A percentile compares a stretch with the other conserved stretches of the same genome.
Evolutionary conservation across 768 basidiomycete species (phyloP).

Genomic region (Podaxis mareebaensis): DNA sequence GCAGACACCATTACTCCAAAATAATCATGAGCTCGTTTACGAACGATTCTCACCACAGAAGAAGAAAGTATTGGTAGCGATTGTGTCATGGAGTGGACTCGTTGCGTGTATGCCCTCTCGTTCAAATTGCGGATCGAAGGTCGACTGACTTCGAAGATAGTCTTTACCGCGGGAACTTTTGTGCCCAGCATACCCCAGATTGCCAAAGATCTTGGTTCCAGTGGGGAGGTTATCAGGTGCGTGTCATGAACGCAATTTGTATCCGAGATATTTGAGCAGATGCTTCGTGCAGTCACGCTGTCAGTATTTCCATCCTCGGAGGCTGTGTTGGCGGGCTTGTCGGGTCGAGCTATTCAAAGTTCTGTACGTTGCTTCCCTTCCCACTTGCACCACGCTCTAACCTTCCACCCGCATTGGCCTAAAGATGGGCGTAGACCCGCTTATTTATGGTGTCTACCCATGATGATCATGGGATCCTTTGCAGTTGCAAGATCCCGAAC

Average conservation of each 20-base stretch:
- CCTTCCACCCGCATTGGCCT: neutral
- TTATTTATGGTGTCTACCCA: constrained; percentile 60
- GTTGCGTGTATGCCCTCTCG: constrained; percentile 14
- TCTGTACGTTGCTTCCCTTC: constrained; percentile 30
- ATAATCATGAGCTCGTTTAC: constrained; percentile 17
- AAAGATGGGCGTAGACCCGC: constrained; percentile 66
- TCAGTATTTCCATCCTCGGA: constrained; percentile 36
- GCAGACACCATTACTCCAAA: neutral
- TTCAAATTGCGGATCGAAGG: neutral
- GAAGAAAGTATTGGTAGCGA: constrained; percentile 15
- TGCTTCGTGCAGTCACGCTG: constrained; percentile 27
- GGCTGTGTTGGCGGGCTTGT: constrained; percentile 32
- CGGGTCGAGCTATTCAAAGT: constrained; percentile 38
- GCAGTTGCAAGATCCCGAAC: constrained; percentile 52
- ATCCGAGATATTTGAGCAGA: neutral
- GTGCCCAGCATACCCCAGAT: constrained; percentile 76
- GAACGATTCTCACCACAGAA: constrained; percentile 16
- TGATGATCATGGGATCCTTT: constrained; percentile 58
- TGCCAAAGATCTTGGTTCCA: constrained; percentile 61
- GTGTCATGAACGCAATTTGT: constrained; percentile 2
- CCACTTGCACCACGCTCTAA: neutral
- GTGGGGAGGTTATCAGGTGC: constrained; percentile 58
- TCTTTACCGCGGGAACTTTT: constrained; percentile 68
- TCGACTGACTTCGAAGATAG: constrained; percentile 33
- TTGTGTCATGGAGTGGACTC: constrained; percentile 22